These are phyloP conservation scores for Botryococcus braunii DNA, from an alignment of 163 green algal genomes.

Conservation along the genomic window DNA sequence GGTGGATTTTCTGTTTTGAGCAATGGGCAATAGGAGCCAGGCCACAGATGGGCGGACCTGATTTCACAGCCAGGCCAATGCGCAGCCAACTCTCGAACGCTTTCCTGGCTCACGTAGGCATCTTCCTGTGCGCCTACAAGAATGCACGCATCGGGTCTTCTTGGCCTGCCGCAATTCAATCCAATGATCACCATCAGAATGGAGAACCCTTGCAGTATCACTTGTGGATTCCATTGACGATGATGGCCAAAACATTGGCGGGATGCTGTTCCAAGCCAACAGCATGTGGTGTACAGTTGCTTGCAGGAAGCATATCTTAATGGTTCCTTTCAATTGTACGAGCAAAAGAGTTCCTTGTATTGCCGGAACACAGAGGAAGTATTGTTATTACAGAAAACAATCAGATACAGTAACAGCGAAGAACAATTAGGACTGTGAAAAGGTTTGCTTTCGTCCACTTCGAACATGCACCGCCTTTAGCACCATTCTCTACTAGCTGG, in stretches of 20 bases:
- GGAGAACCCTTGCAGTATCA: background rate
- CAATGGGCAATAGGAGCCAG: background rate
- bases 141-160: conserved; percentile 60
- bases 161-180: conserved; percentile 19
- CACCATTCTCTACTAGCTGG: no score
- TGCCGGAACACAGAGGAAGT: no score
- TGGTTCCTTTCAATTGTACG: no score
- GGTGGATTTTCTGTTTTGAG: no score
- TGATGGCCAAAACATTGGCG: no score
- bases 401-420: no score
- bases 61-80: conserved; percentile 65
- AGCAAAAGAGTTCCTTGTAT: no score
- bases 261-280: background rate
- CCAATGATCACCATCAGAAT: background rate
- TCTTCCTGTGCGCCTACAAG: conserved; percentile 73
- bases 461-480: no score
- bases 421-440: no score
- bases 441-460: no score
- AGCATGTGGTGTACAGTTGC: background rate
- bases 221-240: background rate
- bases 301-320: background rate
- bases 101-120: conserved; percentile 46
- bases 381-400: no score
- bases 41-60: background rate
- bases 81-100: conserved; percentile 38